These are phyloP conservation scores for Lasiosphaeris hirsuta DNA, from an alignment of 495 filamentous ascomycete species.

Conservation along the genomic window DNA sequence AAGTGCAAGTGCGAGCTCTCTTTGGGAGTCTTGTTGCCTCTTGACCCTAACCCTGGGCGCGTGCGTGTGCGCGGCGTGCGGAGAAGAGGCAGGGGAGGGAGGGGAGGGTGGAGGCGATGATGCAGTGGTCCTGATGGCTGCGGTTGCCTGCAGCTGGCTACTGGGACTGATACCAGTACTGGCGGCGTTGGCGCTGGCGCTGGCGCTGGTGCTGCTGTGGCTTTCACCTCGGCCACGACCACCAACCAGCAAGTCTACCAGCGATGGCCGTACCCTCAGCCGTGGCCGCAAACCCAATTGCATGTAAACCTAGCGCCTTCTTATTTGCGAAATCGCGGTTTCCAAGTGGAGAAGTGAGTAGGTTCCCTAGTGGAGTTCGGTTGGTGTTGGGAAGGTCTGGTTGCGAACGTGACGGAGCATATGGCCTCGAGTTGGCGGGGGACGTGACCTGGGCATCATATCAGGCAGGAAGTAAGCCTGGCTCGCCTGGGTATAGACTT, in stretches of 20 bases:
- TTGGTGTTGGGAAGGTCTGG: too few species aligned
- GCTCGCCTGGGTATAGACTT: too few species aligned
- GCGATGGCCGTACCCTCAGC: constrained; percentile 66
- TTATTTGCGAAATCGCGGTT: background rate
- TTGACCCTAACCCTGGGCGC: constrained; percentile 3
- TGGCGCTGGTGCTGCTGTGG: constrained; percentile 23
- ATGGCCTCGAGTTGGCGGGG: too few species aligned
- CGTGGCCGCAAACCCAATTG: constrained; percentile 48
- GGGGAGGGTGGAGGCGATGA: constrained; percentile 27
- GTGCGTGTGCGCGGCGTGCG: constrained; percentile 8
- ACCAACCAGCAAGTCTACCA: constrained; percentile 65
- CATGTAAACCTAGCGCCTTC: constrained; percentile 18
- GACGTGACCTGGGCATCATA: too few species aligned
- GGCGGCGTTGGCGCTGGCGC: constrained; percentile 34
- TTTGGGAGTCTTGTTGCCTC: constrained; percentile 3
- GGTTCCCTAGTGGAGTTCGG: too few species aligned
- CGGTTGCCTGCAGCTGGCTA: background rate
- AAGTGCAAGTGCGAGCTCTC: constrained; percentile 2
- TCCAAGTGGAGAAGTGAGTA: background rate
- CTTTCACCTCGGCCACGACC: constrained; percentile 19
- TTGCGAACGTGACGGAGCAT: too few species aligned
- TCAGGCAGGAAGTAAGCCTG: too few species aligned
- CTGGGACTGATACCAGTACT: background rate
- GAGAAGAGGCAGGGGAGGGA: background rate
- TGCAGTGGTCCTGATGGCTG: constrained; percentile 18